Conservation (phyloP, 371 early-diverging fungal genomes). For the Lichtheimia corymbifera region DNA sequence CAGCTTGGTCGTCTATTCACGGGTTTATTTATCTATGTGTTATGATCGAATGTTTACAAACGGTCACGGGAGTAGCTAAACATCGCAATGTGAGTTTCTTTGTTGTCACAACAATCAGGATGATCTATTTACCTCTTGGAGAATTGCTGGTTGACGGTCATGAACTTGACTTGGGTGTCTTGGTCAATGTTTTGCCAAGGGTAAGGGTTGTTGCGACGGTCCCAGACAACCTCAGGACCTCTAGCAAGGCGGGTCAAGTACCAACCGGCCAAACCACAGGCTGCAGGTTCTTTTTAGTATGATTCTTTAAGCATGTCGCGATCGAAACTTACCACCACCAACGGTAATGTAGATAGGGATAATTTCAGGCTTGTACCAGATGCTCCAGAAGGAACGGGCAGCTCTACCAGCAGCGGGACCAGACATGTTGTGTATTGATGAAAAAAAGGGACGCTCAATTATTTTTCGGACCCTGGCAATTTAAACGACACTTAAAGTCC, state of each 20-base stretch:
- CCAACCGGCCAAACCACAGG: slow-evolving; percentile 2
- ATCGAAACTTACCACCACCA: slow-evolving; percentile 53
- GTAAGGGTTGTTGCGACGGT: slow-evolving; percentile 54
- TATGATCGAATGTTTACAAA: slow-evolving; percentile 20
- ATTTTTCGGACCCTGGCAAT: slow-evolving; percentile 14
- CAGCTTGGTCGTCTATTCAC: no score
- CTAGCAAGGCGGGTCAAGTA: slow-evolving; percentile 16
- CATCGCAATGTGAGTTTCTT: not conserved
- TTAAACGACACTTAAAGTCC: slow-evolving; percentile 4
- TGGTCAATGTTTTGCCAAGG: slow-evolving; percentile 60
- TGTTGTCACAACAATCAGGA: not conserved
- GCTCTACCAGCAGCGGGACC: slow-evolving; percentile 40
- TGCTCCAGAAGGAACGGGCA: slow-evolving; percentile 52
- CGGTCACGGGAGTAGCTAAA: slow-evolving; percentile 32
- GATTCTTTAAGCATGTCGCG: slow-evolving; percentile 44
- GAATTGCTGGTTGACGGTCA: slow-evolving; percentile 59
- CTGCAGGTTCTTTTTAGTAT: not conserved
- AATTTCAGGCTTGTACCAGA: slow-evolving; percentile 59
- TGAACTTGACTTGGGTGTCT: slow-evolving; percentile 52
- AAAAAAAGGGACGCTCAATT: slow-evolving; percentile 20
- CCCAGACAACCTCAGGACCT: slow-evolving; percentile 59
- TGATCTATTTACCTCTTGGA: slow-evolving; percentile 42
- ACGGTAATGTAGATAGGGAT: slow-evolving; percentile 49
- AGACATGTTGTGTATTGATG: slow-evolving; percentile 31
- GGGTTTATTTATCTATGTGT: no score